These are phyloP conservation scores for Cyclanthera cordifolia DNA, from an alignment of 306 rosid genomes.

Conservation along the genomic window DNA sequence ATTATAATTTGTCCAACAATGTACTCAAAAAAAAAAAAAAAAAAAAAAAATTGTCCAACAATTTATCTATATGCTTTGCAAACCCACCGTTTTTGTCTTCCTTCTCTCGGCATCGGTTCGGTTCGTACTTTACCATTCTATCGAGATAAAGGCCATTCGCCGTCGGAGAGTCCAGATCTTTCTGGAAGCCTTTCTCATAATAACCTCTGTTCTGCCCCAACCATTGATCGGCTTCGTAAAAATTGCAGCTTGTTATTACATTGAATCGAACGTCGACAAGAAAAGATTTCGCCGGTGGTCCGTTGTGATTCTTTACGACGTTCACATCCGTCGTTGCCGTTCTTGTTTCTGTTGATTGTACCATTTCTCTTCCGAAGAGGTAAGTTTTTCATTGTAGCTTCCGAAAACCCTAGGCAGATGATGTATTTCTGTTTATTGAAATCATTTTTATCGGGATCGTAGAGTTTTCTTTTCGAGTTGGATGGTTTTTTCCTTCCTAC, in stretches of 20 bases:
- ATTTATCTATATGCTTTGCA: too few relatives aligned
- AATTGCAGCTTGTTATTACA: not conserved
- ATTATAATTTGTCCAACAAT: too few relatives aligned
- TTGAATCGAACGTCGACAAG: not conserved
- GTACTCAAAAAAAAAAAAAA: too few relatives aligned
- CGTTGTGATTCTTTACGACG: not conserved
- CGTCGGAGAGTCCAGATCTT: slow-evolving; percentile 6
- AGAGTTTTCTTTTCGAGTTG: not conserved
- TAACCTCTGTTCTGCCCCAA: too few relatives aligned
- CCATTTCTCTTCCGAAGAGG: slow-evolving; percentile 1
- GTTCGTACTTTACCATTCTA: not conserved
- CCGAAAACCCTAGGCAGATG: not conserved
- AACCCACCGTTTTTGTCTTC: not conserved
- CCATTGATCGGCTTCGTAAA: not conserved
- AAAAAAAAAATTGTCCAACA: too few relatives aligned
- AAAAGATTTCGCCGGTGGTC: not conserved
- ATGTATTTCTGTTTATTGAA: not conserved
- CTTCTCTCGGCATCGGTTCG: not conserved
- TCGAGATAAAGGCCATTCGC: not conserved
- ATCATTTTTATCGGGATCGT: not conserved
- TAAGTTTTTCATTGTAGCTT: not conserved
- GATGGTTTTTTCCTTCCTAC: not conserved
- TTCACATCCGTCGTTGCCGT: not conserved
- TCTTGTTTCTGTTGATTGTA: not conserved
- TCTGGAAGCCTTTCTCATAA: not conserved